These are phyloP conservation scores for Mercurialis annua DNA, from an alignment of 345 rosid genomes.

Conservation along the genomic window DNA sequence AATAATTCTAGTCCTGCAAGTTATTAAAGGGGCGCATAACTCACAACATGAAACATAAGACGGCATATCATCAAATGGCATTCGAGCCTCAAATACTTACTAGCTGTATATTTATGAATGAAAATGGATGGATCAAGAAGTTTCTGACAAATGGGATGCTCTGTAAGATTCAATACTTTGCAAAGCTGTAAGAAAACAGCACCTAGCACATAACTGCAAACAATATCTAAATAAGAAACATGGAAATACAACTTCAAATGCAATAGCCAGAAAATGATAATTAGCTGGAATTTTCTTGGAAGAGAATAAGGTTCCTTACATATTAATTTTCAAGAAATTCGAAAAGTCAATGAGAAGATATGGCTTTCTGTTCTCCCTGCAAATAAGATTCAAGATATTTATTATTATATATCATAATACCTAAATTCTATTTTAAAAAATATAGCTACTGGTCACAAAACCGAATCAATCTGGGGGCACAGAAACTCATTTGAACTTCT, in stretches of 20 bases:
- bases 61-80: conserved; percentile 1
- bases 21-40: not conserved
- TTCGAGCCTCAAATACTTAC: conserved; percentile 45
- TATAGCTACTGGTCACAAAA: no score
- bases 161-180: conserved; percentile 54
- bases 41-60: not conserved
- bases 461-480: not conserved
- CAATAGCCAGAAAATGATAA: no score
- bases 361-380: conserved; percentile 68
- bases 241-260: no score
- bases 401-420: not conserved
- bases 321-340: conserved; percentile 60
- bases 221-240: conserved; percentile 2
- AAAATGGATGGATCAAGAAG: conserved; percentile 89
- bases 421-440: no score
- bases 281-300: not conserved
- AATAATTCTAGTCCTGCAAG: not conserved
- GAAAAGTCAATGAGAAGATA: conserved; percentile 93
- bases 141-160: conserved; percentile 51
- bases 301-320: conserved; percentile 43
- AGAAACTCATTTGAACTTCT: not conserved
- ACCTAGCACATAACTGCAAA: conserved; percentile 84
- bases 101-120: conserved; percentile 63
- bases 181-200: conserved; percentile 91
- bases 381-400: conserved; percentile 8